Evolutionary conservation across 305 asterid genomes (phyloP), one percentile per base, ranked within the genome.

Genomic region (Salvia sclarea): DNA sequence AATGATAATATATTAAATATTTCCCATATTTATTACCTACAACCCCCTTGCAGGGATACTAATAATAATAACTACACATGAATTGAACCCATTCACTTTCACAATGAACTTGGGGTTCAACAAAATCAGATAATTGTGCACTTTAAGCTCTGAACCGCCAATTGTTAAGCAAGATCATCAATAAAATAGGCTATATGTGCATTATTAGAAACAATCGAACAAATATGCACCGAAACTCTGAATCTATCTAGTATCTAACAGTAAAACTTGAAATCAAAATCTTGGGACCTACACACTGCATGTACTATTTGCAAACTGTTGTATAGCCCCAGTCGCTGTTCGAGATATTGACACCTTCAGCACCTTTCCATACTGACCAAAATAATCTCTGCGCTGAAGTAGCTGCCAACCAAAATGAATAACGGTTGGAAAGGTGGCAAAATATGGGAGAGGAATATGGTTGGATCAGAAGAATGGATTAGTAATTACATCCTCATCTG

Each of bases 291-390:
- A 94, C 99, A 91, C 99, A 81, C 99, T 91, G 82, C 99, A 91
- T 55, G 99, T 91, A 83, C 78, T 89, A 79, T 94, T 91, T 71
- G 96, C 73, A 85, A 85, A 91, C 43, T 94, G 97, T 81, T 94
- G 99, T 79, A 94, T 86, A 47, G 96, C 79, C 75, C 99, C 99
- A 73, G 96, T 78, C 8, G 98, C 77, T 25, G 99, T 91, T 68
- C 99, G 96, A 16, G 99, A 94, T 68, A 94, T 84, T 20, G 99
- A 94, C 73, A 91, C 99, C 87, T 94, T 94, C 78, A 84, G 71
- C 70, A 91, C 96, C 83, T 89, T 94, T 9, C 99, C 99, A 77
- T 94, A 94, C 87, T 88, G 97, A 66, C 84, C 87, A 80, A 94
- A 94, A 79, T 89, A 88, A 52, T 91, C 99, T 64, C 76, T 80